Base-by-base conservation (phyloP, 2,329 filamentous ascomycete genomes). In the Huntiella bhutanensis region DNA sequence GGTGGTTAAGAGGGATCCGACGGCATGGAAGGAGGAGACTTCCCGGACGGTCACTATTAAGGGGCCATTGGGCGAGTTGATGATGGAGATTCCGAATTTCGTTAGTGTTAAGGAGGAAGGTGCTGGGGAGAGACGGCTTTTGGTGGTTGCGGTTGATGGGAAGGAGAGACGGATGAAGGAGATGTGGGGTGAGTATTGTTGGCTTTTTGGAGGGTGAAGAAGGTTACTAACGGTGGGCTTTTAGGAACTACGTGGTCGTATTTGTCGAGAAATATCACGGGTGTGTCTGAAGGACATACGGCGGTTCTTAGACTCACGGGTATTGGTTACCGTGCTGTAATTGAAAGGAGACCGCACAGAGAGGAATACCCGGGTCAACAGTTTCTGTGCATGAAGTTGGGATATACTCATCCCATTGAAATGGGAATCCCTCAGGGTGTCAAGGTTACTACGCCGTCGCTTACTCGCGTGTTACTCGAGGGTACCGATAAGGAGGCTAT, bases 381-480 rank as follows among this genome's bases (percentile, higher is more conserved):
- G 59, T 93, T 93, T 56, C 79, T 98, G 37, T 85, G 82, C 52
- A 68, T 98, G 53, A 96, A 96, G 70, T 82, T 98, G 47, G 91
- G 91, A 49, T 98, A 86, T 65, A 93, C 88, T 52, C 91, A 98
- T 69, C 82, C 88, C 0, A 83, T 98, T 53, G 88, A 98, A 64
- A 69, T 95, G 58, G 77, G 77, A 3, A 76, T 96, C 41, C 91
- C 91, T 1, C 57, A 69, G 54, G 86, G 87, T 19, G 77, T 98
- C 39, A 86, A 74, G 58, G 91, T 87, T 13, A 88, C 79, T 62
- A 82, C 82, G 50, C 87, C 91, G 34, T 81, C 92, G 62, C 86
- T 88, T 37, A 98, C 91, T 33, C 77, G 87, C 50, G 84, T 98
- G 54, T 65, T 98, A 55, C 66, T 98, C 35, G 86, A 98, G 66